Percentiles rank a stretch among this genome's conserved stretches.
Evolutionary conservation across 495 filamentous ascomycete genomes (phyloP).

Genomic region (Hypoxylon trugodes): DNA sequence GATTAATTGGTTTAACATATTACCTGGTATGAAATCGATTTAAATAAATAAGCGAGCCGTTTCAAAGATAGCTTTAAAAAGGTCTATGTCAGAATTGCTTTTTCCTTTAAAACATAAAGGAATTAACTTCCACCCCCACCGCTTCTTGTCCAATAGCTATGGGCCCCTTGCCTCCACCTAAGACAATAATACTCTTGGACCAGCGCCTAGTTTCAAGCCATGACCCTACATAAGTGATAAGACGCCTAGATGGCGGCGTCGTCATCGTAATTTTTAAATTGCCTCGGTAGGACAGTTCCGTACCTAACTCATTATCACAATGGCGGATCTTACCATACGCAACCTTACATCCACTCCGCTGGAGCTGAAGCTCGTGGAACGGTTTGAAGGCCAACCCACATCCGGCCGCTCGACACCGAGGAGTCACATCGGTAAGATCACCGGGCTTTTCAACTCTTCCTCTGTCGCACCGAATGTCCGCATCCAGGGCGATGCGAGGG

Average conservation of each 20-base stretch:
- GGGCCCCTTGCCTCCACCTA: conserved; percentile 15
- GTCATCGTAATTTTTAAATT: conserved; percentile 1
- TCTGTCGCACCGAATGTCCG: conserved; percentile 35
- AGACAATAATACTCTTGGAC: conserved; percentile 9
- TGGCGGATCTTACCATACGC: conserved; percentile 74
- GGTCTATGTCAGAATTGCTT: too few relatives aligned
- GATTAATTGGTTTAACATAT: too few relatives aligned
- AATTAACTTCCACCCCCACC: conserved; percentile 29
- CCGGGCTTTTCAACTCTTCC: conserved; percentile 48
- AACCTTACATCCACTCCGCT: conserved; percentile 83
- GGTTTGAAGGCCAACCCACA: conserved; percentile 62
- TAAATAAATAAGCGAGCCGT: too few relatives aligned
- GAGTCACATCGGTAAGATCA: conserved; percentile 63
- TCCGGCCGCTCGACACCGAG: conserved; percentile 47
- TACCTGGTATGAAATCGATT: too few relatives aligned
- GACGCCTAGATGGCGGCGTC: conserved; percentile 17
- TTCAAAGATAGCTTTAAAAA: too few relatives aligned
- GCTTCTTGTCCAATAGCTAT: conserved; percentile 23
- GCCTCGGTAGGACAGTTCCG: conserved; percentile 12
- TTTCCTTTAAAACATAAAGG: neutral
- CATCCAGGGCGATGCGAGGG: conserved; percentile 33
- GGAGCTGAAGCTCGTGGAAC: conserved; percentile 77
- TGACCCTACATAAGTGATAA: conserved; percentile 17
- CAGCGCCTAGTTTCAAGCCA: conserved; percentile 15
- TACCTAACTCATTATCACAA: conserved; percentile 15